Evolutionary conservation across 352 stramenopile species (phyloP), one percentile per base, ranked within the genome.

Genomic region (Globisporangium alternatum): DNA sequence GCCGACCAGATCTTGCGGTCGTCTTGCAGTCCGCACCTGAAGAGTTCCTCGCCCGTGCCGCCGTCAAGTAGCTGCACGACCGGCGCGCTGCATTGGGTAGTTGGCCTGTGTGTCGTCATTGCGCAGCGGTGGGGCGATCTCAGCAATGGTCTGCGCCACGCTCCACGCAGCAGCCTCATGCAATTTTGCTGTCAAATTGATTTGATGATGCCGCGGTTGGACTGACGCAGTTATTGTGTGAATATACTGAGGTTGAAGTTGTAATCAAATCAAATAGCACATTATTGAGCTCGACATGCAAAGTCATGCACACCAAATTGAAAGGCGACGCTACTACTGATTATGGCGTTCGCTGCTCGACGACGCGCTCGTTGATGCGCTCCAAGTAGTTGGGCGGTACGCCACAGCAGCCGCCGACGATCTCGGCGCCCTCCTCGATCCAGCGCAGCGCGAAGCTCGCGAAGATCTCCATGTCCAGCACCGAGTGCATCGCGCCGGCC

Each of bases 1-100:
- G 89, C 92, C 51, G 88, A 97, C 90, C 90, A 97, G 55, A 93
- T 89, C 66, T 85, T 86, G 45, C 92, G 80, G 75, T 98, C 88
- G 61, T 97, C 89, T 1, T 83, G 86, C 31, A 97, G 68, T 0
- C 85, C 86, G 31, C 76, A 76, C 37, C 77, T 77, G 65, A 97
- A 90, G 35, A 98, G 76, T 74, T 98, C 90, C 74, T 98, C 90
- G 35, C 92, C 92, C 0, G 89, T 98, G 7, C 90, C 90, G 47
- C 90, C 90, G 60, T 97, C 90, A 10, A 98, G 76, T 7, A 97
- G 62, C 62, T 75, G 62, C 21, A 87, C 68, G 0, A 56, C 33
- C 6, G 37, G 28, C 3, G 17, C 4, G 45, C 17, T 30, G 39
- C 39, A 15, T 30, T 21, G 52, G 28, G 8, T 19, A 4, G 37